phyloP scores from a whole-genome alignment of 2,329 filamentous ascomycete genomes.

The Colletotrichum horii region DNA sequence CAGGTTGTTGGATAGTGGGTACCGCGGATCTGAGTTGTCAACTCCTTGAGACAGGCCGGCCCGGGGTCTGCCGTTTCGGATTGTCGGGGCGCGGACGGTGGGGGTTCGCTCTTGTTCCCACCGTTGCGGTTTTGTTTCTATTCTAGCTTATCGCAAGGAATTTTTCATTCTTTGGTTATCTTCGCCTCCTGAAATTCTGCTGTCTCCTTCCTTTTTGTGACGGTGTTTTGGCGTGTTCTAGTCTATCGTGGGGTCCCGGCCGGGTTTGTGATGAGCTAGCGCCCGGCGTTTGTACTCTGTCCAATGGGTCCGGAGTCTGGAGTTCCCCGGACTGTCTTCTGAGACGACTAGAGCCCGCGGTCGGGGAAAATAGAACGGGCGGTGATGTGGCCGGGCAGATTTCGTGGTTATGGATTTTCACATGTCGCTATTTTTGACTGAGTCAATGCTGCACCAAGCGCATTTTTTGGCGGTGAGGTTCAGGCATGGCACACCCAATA shows the following conservation, averaged over 20 bases:
- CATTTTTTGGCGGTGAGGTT: neutral
- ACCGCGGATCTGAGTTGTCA: neutral
- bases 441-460: neutral
- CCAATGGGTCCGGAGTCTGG: neutral
- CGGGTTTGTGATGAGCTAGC: neutral
- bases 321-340: neutral
- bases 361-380: neutral
- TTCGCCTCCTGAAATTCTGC: neutral
- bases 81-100: neutral
- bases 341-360: neutral
- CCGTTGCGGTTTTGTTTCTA: neutral
- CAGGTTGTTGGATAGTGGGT: neutral
- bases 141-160: neutral
- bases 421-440: neutral
- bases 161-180: neutral
- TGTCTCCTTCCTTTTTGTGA: neutral
- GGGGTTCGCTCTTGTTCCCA: neutral
- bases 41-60: conserved; percentile 13
- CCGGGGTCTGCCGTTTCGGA: conserved; percentile 9
- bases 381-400: neutral
- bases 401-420: neutral
- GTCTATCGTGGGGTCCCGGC: neutral
- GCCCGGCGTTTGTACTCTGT: neutral
- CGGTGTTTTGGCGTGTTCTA: neutral
- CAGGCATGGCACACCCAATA: neutral